Evolutionary conservation across 1,284 basidiomycete genomes (phyloP).

Genomic region (Grifola frondosa): DNA sequence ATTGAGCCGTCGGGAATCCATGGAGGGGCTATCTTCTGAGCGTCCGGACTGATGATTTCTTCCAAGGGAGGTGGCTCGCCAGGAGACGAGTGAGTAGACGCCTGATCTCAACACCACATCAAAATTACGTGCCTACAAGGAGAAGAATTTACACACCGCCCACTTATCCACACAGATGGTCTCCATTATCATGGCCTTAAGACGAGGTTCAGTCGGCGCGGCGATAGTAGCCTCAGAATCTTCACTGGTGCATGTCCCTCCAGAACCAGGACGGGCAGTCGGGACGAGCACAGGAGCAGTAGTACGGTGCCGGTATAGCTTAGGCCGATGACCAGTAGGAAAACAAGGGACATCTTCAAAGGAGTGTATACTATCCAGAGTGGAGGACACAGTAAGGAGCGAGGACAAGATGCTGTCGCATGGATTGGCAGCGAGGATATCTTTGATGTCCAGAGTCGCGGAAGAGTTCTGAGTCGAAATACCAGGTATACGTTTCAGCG

Average conservation of each 20-base stretch:
- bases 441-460: constrained; percentile 25
- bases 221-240: constrained; percentile 32
- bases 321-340: constrained; percentile 20
- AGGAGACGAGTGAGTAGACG: constrained; percentile 32
- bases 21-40: constrained; percentile 13
- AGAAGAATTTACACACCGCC: constrained; percentile 42
- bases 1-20: constrained; percentile 58
- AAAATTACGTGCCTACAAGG: background rate
- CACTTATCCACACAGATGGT: constrained; percentile 49
- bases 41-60: no score
- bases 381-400: constrained; percentile 31
- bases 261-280: constrained; percentile 1
- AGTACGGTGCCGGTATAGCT: constrained; percentile 22
- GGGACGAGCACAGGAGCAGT: constrained; percentile 15
- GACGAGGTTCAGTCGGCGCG: constrained; percentile 52
- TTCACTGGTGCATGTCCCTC: no score
- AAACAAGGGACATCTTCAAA: constrained; percentile 32
- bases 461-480: no score
- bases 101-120: constrained; percentile 24
- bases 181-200: constrained; percentile 50
- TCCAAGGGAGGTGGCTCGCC: constrained; percentile 47
- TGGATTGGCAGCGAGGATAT: constrained; percentile 17
- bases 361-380: constrained; percentile 25
- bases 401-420: constrained; percentile 28
- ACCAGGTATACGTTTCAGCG: no score